Conservation (phyloP, 2,329 filamentous ascomycete species). For the Fusarium metavorans region DNA sequence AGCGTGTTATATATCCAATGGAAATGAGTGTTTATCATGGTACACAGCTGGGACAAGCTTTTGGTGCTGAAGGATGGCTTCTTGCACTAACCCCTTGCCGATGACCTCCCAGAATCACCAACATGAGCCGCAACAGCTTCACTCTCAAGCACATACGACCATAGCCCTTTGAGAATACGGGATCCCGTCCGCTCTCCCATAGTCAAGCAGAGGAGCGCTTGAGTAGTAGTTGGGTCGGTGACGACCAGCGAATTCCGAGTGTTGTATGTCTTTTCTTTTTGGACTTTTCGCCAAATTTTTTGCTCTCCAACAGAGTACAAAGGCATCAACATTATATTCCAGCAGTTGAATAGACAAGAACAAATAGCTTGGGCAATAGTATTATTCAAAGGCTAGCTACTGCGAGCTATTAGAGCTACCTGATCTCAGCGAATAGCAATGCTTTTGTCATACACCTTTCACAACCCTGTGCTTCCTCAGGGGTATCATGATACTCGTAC, state of each 20-base stretch:
- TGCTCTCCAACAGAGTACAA: not conserved
- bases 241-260: conserved; percentile 4
- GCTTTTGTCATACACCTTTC: not conserved
- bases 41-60: not conserved
- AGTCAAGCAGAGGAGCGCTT: conserved; percentile 11
- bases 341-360: not conserved
- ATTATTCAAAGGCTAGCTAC: not conserved
- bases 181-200: conserved; percentile 11
- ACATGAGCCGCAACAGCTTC: not conserved
- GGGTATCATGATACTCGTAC: conserved; percentile 19
- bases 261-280: conserved; percentile 5
- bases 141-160: not conserved
- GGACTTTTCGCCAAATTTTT: not conserved
- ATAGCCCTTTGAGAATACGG: not conserved
- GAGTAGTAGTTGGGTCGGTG: not conserved
- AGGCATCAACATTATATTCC: not conserved
- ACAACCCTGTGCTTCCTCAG: not conserved
- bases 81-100: not conserved
- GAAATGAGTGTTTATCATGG: conserved; percentile 17
- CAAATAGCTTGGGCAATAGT: not conserved
- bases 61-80: not conserved
- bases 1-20: conserved; percentile 42
- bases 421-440: not conserved
- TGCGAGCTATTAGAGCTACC: not conserved
- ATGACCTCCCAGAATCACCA: not conserved